Percentiles rank a stretch among this genome's conserved stretches.
phyloP scores from a whole-genome alignment of 106 monocot species.

The Vanilla planifolia region DNA sequence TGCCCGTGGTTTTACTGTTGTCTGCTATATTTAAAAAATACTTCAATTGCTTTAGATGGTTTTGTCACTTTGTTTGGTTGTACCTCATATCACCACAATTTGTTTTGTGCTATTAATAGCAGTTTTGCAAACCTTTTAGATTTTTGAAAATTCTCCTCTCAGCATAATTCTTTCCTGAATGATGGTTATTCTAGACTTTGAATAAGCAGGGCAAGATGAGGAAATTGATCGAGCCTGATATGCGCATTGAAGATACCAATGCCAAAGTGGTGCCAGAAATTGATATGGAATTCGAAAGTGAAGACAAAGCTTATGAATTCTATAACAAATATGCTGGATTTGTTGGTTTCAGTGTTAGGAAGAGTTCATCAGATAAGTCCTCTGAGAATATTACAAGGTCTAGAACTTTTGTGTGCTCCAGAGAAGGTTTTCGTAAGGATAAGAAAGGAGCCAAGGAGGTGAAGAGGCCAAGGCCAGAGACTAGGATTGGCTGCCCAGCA shows the following conservation, averaged over 20 bases:
- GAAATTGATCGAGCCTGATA: slow-evolving; percentile 37
- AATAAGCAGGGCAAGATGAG: slow-evolving; percentile 45
- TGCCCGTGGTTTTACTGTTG: too few species aligned
- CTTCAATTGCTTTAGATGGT: too few species aligned
- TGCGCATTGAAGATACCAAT: slow-evolving; percentile 19
- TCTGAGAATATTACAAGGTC: slow-evolving; percentile 42
- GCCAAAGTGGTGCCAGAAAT: slow-evolving; percentile 24
- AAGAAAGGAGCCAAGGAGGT: slow-evolving; percentile 54
- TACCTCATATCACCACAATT: too few species aligned
- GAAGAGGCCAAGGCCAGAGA: slow-evolving; percentile 42
- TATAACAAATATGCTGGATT: slow-evolving; percentile 49
- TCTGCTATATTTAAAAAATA: too few species aligned
- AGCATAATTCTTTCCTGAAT: slow-evolving; percentile 7
- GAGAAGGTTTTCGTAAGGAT: slow-evolving; percentile 50
- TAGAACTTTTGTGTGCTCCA: slow-evolving; percentile 58
- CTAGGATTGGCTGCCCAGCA: slow-evolving; percentile 49
- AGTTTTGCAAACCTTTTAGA: not conserved
- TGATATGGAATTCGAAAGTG: slow-evolving; percentile 52
- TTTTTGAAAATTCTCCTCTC: not conserved
- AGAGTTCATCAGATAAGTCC: slow-evolving; percentile 48
- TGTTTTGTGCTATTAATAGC: too few species aligned
- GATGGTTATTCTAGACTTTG: slow-evolving; percentile 25
- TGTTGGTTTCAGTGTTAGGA: slow-evolving; percentile 52
- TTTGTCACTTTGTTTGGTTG: too few species aligned
- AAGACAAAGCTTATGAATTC: slow-evolving; percentile 55